A percentile compares a stretch with the other conserved stretches of the same genome.
These are phyloP conservation scores for Solanum chacoense DNA, from an alignment of 305 asterid species.

Conservation along the genomic window DNA sequence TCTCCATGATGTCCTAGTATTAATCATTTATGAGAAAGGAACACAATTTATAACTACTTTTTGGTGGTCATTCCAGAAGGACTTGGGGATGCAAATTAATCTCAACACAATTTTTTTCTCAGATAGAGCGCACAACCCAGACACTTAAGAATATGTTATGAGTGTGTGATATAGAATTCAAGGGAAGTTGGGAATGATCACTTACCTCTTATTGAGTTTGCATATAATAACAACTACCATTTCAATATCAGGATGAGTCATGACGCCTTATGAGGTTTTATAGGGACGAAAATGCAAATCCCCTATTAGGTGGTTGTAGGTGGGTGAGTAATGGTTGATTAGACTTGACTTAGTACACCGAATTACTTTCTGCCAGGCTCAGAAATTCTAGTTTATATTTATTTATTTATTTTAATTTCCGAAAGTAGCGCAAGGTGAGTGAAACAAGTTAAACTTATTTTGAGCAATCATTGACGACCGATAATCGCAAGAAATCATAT, in stretches of 20 bases:
- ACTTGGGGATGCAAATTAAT: not conserved
- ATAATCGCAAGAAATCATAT: not conserved
- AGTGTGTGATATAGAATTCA: not conserved
- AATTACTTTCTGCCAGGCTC: not conserved
- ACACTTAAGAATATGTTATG: not conserved
- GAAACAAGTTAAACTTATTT: not conserved
- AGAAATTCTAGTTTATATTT: not conserved
- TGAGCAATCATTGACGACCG: not conserved
- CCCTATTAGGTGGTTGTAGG: not conserved
- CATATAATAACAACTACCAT: not conserved
- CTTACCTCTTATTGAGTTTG: not conserved
- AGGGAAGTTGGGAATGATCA: not conserved
- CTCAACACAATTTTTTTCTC: not conserved
- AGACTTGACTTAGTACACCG: not conserved
- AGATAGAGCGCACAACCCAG: not conserved
- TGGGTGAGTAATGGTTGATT: not conserved
- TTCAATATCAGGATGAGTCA: not conserved
- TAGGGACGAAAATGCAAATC: not conserved
- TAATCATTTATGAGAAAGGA: not conserved
- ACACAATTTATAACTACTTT: not conserved
- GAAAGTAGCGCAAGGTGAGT: not conserved
- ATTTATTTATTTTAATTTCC: too few relatives aligned
- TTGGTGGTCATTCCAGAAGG: not conserved
- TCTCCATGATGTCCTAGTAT: not conserved
- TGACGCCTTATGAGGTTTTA: not conserved